Percentiles rank a stretch among this genome's conserved stretches.
These are phyloP conservation scores for Blastobotrys elegans DNA, from an alignment of 1,139 yeast genomes.

Conservation along the genomic window DNA sequence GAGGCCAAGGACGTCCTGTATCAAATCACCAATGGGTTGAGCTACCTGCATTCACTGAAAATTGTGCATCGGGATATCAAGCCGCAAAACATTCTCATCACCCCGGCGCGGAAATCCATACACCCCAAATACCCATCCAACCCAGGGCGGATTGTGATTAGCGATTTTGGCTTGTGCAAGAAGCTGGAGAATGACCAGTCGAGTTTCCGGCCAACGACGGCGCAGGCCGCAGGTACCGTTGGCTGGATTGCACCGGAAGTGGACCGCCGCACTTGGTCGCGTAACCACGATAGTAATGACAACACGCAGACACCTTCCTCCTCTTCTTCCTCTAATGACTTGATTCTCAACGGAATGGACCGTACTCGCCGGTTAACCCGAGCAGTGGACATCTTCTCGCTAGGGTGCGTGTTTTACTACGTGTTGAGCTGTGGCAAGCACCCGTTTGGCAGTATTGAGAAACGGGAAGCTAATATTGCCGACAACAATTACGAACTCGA, in stretches of 20 bases:
- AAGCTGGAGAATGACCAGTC: constrained; percentile 88
- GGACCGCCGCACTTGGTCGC: constrained; percentile 8
- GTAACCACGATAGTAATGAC: background rate
- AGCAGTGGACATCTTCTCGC: constrained; percentile 88
- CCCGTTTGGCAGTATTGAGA: constrained; percentile 88
- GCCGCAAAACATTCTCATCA: constrained; percentile 91
- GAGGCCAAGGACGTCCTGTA: constrained; percentile 53
- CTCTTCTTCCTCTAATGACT: constrained; percentile 22
- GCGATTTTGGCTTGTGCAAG: constrained; percentile 95
- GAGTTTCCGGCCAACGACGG: constrained; percentile 86
- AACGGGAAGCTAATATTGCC: constrained; percentile 84
- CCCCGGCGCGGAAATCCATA: constrained; percentile 51
- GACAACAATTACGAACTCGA: constrained; percentile 61
- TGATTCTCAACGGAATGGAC: constrained; percentile 37
- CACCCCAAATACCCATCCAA: constrained; percentile 26
- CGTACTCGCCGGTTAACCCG: constrained; percentile 67
- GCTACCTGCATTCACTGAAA: constrained; percentile 82
- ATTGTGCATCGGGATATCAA: constrained; percentile 94
- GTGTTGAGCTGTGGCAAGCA: constrained; percentile 81
- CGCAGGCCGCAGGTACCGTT: constrained; percentile 92
- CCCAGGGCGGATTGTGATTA: constrained; percentile 66
- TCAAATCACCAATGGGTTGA: constrained; percentile 81
- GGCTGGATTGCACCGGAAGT: constrained; percentile 99
- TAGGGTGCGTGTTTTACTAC: constrained; percentile 92
- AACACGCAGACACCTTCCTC: background rate